These are phyloP conservation scores for Decorospora gaudefroyi DNA, from an alignment of 2,329 filamentous ascomycete species.

Conservation along the genomic window DNA sequence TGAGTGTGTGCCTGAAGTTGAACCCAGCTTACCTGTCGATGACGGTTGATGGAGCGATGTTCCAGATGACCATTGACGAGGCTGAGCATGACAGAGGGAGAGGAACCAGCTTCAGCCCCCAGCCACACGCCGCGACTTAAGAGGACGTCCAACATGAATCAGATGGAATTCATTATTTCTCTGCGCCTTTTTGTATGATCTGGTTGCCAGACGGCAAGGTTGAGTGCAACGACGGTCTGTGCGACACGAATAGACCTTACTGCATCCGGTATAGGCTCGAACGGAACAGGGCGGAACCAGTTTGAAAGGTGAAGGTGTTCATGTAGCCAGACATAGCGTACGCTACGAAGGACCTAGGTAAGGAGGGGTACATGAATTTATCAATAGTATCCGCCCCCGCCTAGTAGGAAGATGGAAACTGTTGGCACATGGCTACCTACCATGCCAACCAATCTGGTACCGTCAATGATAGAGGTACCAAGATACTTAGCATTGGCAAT, in stretches of 20 bases:
- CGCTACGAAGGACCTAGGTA: no score
- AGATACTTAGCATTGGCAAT: neutral
- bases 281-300: neutral
- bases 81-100: neutral
- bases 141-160: neutral
- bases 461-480: neutral
- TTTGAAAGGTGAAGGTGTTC: no score
- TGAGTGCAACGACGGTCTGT: neutral
- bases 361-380: no score
- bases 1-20: neutral
- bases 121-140: neutral
- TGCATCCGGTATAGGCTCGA: neutral
- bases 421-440: neutral
- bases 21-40: neutral
- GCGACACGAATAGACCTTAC: neutral
- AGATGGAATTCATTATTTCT: no score
- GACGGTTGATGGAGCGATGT: conserved; percentile 2
- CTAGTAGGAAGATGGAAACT: no score
- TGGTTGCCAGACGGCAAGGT: neutral
- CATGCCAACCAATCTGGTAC: no score
- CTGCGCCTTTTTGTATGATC: conserved; percentile 15
- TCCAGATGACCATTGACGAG: neutral
- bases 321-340: no score
- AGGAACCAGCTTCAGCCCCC: conserved; percentile 3
- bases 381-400: no score